Conservation (phyloP, 352 stramenopile species). For the Pythium phragmiticola region DNA sequence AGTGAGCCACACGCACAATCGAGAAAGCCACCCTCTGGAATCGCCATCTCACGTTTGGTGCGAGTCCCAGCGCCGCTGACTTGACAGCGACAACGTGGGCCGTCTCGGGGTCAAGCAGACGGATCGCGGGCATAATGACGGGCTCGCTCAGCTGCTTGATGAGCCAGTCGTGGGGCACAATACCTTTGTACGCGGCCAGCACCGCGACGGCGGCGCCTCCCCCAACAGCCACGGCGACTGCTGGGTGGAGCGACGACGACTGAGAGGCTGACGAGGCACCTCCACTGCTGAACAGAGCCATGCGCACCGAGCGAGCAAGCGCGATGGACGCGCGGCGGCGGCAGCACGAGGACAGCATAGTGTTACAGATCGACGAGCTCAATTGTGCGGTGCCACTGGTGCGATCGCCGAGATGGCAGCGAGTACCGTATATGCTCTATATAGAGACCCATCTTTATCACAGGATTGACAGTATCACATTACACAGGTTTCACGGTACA, state of each 20-base stretch:
- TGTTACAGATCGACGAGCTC: constrained; percentile 1
- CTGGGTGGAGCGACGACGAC: constrained; percentile 25
- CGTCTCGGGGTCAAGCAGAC: constrained; percentile 82
- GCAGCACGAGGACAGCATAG: constrained; percentile 18
- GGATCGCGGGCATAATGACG: constrained; percentile 76
- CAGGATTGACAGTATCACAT: background rate
- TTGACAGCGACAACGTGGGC: constrained; percentile 86
- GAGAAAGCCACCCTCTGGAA: background rate
- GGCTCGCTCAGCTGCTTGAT: constrained; percentile 69
- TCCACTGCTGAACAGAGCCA: constrained; percentile 26
- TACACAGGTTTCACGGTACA: constrained; percentile 3
- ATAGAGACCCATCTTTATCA: background rate
- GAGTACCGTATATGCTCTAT: background rate
- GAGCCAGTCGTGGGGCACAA: constrained; percentile 75
- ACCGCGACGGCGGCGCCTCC: constrained; percentile 54
- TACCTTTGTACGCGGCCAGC: constrained; percentile 58
- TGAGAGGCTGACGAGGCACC: constrained; percentile 1
- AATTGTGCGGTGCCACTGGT: constrained; percentile 24
- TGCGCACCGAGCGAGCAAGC: background rate
- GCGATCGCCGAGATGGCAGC: background rate
- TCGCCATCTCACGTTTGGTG: constrained; percentile 42
- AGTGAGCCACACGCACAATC: background rate
- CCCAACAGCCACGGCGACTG: constrained; percentile 22
- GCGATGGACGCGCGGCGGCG: constrained; percentile 12
- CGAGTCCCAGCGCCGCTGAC: constrained; percentile 66